These are phyloP conservation scores for Aspergillus aculeatus DNA, from an alignment of 2,329 filamentous ascomycete species.

Conservation along the genomic window DNA sequence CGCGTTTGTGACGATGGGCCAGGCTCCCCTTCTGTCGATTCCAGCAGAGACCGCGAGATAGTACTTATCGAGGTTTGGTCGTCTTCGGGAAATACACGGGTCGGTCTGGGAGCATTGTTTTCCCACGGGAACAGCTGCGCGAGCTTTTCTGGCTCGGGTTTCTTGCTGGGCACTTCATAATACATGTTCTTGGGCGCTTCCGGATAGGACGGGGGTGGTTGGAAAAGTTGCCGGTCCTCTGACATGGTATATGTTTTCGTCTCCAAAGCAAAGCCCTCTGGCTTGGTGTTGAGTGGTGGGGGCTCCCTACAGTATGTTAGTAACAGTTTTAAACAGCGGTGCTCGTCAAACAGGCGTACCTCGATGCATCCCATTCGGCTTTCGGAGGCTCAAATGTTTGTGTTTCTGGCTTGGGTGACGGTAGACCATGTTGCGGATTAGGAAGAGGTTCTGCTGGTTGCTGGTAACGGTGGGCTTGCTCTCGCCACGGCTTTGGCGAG, in stretches of 20 bases:
- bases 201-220: constrained; percentile 73
- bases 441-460: constrained; percentile 44
- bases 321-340: not conserved
- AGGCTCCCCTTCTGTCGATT: constrained; percentile 14
- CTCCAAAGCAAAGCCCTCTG: constrained; percentile 84
- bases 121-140: constrained; percentile 92
- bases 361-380: constrained; percentile 62
- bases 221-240: constrained; percentile 69
- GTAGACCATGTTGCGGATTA: constrained; percentile 43
- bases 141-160: constrained; percentile 60
- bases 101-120: constrained; percentile 59
- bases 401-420: constrained; percentile 28
- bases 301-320: constrained; percentile 52
- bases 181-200: constrained; percentile 85
- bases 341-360: constrained; percentile 42
- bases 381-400: constrained; percentile 58
- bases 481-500: not conserved
- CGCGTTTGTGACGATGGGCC: constrained; percentile 15
- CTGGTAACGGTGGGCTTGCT: constrained; percentile 27
- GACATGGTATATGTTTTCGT: constrained; percentile 80
- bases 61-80: constrained; percentile 14
- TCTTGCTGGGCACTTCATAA: constrained; percentile 68
- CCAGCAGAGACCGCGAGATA: constrained; percentile 4
- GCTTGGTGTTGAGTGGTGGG: constrained; percentile 65
- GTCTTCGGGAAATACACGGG: constrained; percentile 47